Base-by-base conservation (phyloP, 2,329 filamentous ascomycete species). In the Arthrobotrys sphaeroides region DNA sequence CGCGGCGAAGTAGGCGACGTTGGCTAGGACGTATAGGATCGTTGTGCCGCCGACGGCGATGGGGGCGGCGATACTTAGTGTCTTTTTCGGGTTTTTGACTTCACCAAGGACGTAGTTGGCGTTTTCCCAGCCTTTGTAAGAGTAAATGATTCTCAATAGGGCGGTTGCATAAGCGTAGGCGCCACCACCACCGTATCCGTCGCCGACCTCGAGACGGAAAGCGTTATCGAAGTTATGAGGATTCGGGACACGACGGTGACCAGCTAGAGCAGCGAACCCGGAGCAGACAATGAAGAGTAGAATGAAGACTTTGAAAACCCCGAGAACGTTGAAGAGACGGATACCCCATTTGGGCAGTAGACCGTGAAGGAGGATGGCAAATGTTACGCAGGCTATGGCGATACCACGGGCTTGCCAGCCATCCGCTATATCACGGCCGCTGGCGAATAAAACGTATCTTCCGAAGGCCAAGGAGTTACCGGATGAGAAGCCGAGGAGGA, bases 1-100 rank as follows among this genome's bases (percentile, higher is more conserved):
- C 0, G 88, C 88, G 0, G 88, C 86, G 73, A 90, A 90, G 82
- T 90, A 90, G 1, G 88, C 88, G 0, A 90, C 85, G 78, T 90
- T 90, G 55, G 88, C 88, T 6, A 90, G 84, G 10, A 90, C 83
- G 78, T 90, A 90, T 0, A 90, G 84, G 1, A 88, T 83, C 0
- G 87, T 88, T 3, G 88, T 87, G 4, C 84, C 85, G 1, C 85
- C 86, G 2, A 90, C 84, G 1, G 88, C 88, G 0, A 89, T 79
- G 0, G 88, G 88, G 0, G 87, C 87, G 0, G 87, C 88, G 59
- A 88, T 82, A 0, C 84, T 80, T 3, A 89, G 83, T 0, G 87
- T 89, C 78, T 84, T 85, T 28, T 83, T 84, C 0, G 87, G 87
- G 45, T 86, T 84, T 77, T 85, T 86, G 33, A 89, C 82, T 78